Evolutionary conservation across 352 stramenopile species (phyloP), one percentile per base, ranked within the genome.

Genomic region (Blastocystis sp.): DNA sequence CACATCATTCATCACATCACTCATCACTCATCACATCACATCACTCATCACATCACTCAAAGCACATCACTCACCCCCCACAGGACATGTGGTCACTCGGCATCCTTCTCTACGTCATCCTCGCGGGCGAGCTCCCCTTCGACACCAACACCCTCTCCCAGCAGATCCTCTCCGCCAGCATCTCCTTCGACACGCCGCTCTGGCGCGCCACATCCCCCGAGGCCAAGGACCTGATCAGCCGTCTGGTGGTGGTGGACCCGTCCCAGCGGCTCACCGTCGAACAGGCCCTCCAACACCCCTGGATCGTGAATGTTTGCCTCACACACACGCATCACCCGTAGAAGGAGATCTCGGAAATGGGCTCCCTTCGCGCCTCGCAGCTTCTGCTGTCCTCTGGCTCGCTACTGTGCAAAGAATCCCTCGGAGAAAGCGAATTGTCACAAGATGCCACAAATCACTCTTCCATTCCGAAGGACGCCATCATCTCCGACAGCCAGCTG

Each of bases 71-170:
- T 57, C 48, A 71, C 1, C 42, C 19, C 1, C 0, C 21, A 70
- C 28, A 71, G 54, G 95, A 98, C 90, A 94, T 98, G 84, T 98
- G 94, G 94, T 95, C 91, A 90, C 91, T 98, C 34, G 96, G 96
- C 24, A 95, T 98, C 42, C 98, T 98, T 90, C 90, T 95, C 1
- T 98, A 98, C 92, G 61, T 87, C n/a, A 93, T 96, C 90, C 89
- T 96, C 43, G 91, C 91, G 14, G 91, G 90, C 1, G 84, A 79
- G 3, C 54, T 92, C 28, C 90, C 91, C 43, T 93, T 92, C 54
- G 42, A 48, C 42, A 24, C 24, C 11, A 28, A 64, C 4, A 9
- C 38, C 3, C 64, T 87, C 10, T 76, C 76, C 2, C 76, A 87
- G 17, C 61, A 87, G 38, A 87, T 87, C 64, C 19, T 76, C 19